Percentiles rank a stretch among this genome's conserved stretches.
phyloP scores from a whole-genome alignment of 2,329 filamentous ascomycete genomes.

The Microsporum canis region DNA sequence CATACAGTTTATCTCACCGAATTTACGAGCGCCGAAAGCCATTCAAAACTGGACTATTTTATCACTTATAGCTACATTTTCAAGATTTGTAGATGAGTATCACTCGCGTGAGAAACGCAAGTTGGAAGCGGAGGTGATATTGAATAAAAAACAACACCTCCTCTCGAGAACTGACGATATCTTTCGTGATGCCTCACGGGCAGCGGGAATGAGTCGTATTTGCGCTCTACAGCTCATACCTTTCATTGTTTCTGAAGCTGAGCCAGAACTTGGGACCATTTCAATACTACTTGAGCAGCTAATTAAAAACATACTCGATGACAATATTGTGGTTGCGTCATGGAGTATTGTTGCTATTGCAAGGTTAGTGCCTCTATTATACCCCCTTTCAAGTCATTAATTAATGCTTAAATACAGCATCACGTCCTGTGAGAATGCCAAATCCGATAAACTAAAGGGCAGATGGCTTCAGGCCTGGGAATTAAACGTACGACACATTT shows the following conservation, averaged over 20 bases:
- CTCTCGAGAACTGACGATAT: conserved; percentile 28
- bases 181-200: conserved; percentile 25
- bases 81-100: conserved; percentile 29
- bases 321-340: conserved; percentile 53
- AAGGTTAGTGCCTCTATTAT: conserved; percentile 45
- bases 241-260: conserved; percentile 38
- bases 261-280: conserved; percentile 43
- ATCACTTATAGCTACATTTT: conserved; percentile 30
- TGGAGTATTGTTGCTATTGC: conserved; percentile 81
- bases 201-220: conserved; percentile 32
- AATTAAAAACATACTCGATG: conserved; percentile 52
- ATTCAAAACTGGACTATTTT: conserved; percentile 32
- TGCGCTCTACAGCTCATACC: conserved; percentile 46
- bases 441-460: conserved; percentile 31
- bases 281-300: conserved; percentile 48
- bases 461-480: conserved; percentile 69
- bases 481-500: conserved; percentile 57
- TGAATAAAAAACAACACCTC: conserved; percentile 27
- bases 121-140: conserved; percentile 12
- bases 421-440: conserved; percentile 25
- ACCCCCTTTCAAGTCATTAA: conserved; percentile 2
- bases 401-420: conserved; percentile 20
- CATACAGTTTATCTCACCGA: conserved; percentile 26
- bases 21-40: conserved; percentile 25
- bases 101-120: conserved; percentile 7